Base-by-base conservation (phyloP, 116 monocot genomes). In the Dioscorea cayenensis region DNA sequence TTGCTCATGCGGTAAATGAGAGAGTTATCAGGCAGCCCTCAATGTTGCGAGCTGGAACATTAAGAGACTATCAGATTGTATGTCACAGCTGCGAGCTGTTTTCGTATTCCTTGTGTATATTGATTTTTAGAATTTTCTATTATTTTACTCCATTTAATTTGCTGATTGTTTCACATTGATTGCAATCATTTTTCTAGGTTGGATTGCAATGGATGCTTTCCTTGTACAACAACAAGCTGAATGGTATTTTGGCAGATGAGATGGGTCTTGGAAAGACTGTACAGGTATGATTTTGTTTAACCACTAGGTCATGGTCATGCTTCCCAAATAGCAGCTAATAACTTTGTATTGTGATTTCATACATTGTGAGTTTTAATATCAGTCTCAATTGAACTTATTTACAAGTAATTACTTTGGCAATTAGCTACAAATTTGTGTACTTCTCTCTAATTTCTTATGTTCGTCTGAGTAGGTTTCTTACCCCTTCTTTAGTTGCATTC, bases 181-280 rank as follows among this genome's bases (percentile, higher is more conserved):
- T 18, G 5, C 55, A 5, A 16, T 55, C 5, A 55, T 55, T 55
- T 55, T 82, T 78, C 23, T 69, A 97, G 97, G 89, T 97, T 88
- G 97, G 97, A 25, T 73, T 97, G 36, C 97, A 97, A 65, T 97
- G 97, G 97, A 97, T 97, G 97, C 97, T 97, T 79, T 97, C 97
- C 12, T 89, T 97, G 60, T 97, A 97, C 65, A 97, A 97, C 74
- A 97, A 93, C 83, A 97, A 97, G 76, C 72, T 97, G 73, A 97
- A 97, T 82, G 97, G 97, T 28, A 97, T 97, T 85, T 78, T 97
- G 73, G 97, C 97, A 66, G 97, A 97, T 83, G 97, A 97, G 83
- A 97, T 97, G 97, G 97, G 97, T 65, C 91, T 97, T 77, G 97
- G 97, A 68, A 97, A 97, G 81, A 97, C 97, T 63, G 94, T 97